Conservation (phyloP, 1,284 basidiomycete species). For the Quambalaria eucalypti region DNA sequence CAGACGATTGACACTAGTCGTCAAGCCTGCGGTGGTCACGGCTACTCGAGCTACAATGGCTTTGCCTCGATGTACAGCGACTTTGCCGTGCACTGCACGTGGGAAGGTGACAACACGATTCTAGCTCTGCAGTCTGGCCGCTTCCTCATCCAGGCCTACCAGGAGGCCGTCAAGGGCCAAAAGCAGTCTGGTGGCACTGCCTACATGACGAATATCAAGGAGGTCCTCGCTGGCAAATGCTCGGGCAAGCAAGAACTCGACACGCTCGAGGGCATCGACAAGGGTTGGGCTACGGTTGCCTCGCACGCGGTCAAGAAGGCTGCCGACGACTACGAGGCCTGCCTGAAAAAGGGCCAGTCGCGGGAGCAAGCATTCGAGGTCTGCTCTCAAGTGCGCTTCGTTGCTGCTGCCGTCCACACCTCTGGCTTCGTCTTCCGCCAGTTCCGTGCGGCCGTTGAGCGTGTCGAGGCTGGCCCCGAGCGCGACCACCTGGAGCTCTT, state of each 20-base stretch:
- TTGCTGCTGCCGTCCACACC: conserved; percentile 52
- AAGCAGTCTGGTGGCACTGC: conserved; percentile 48
- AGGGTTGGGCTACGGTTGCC: conserved; percentile 52
- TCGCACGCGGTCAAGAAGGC: conserved; percentile 55
- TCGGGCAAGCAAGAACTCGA: conserved; percentile 46
- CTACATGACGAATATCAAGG: conserved; percentile 51
- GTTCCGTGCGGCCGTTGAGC: conserved; percentile 42
- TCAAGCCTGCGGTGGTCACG: conserved; percentile 55
- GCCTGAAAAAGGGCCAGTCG: conserved; percentile 49
- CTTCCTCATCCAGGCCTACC: conserved; percentile 52
- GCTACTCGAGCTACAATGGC: conserved; percentile 55
- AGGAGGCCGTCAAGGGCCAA: conserved; percentile 51
- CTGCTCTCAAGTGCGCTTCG: conserved; percentile 54
- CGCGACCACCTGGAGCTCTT: conserved; percentile 33
- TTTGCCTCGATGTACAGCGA: conserved; percentile 52
- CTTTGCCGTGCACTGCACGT: conserved; percentile 52
- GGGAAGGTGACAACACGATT: conserved; percentile 56
- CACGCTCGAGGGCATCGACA: conserved; percentile 51
- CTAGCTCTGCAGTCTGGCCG: conserved; percentile 54
- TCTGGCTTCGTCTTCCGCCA: conserved; percentile 46
- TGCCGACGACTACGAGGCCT: conserved; percentile 50
- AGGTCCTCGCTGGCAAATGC: conserved; percentile 49
- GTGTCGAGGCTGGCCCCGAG: conserved; percentile 25
- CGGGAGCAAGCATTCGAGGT: conserved; percentile 54
- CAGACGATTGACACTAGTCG: conserved; percentile 56